Base-by-base conservation (phyloP, 2,329 filamentous ascomycete species). In the Fusarium papillatum region DNA sequence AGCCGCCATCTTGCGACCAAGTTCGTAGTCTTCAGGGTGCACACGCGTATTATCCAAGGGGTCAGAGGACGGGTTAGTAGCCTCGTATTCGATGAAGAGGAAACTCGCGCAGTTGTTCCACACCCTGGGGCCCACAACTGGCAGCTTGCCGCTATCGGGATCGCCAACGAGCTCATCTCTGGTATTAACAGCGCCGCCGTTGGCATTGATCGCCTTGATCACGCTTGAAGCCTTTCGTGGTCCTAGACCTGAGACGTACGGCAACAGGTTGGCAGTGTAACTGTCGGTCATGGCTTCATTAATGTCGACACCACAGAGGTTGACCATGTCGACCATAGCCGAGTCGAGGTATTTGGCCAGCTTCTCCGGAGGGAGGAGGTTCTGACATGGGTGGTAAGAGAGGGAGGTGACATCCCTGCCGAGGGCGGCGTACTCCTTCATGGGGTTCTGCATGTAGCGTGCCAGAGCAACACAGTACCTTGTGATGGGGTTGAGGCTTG, bases 81-180 rank as follows among this genome's bases (percentile, higher is more conserved):
- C 89, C 76, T 98, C 96, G 81, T 95, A 98, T 66, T 94, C 93
- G 71, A 99, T 95, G 81, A 92, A 97, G 41, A 99, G 86, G 86
- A 98, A 98, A 86, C 96, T 98, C 69, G 97, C 96, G 81, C 95
- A 98, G 83, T 99, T 99, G 83, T 95, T 95, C 93, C 95, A 99
- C 29, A 98, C 95, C 75, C 95, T 93, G 16, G 95, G 93, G 2
- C 95, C 95, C 80, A 98, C 95, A 5, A 97, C 95, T 0, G 93
- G 93, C 7, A 93, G 81, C 82, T 94, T 93, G 76, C 93, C 93
- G 76, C 92, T 93, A 71, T 97, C 95, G 14, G 94, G 93, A 76
- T 98, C 94, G 77, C 96, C 96, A 8, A 98, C 91, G 48, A 99
- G 91, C 81, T 98, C 96, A 76, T 94, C 94, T 68, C 97, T 91